Base-by-base conservation (phyloP, 768 basidiomycete genomes). In the Gyrodon lividus region DNA sequence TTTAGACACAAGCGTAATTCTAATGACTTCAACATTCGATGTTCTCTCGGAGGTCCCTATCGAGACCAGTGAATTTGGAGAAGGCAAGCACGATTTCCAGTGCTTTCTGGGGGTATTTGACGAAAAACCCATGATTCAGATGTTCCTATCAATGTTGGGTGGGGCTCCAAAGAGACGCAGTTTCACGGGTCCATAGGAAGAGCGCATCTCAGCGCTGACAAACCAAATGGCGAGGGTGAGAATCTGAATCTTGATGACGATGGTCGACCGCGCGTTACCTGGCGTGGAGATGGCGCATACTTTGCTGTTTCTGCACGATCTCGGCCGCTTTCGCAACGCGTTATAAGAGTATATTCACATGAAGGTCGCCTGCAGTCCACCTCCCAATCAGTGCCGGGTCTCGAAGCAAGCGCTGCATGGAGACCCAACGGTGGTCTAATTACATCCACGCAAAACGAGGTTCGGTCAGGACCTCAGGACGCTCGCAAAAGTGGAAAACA, bases 151-250 rank as follows among this genome's bases (percentile, higher is more conserved):
- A 92, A 95, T 60, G 92, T 98, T 52, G 97, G 97, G 14, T 99
- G 97, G 97, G 97, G 97, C 35, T 89, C 90, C 2, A 96, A 95
- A 63, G 80, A 89, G 66, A 98, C 97, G 0, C 97, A 99, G 63
- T 99, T 99, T 65, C 94, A 98, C 59, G 97, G 97, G 9, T 96
- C 94, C 0, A 74, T 92, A 4, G 96, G 97, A 16, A 98, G 98
- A 67, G 72, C 80, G 2, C 64, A 68, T 57, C 62, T 68, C 49
- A 58, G 55, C 30, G 88, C 89, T 20, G 90, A 92, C 0, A 75
- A 65, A 52, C 59, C 70, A 31, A 62, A 70, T 4, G 63, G 59
- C 28, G 72, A 80, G 17, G 78, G 79, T 19, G 71, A 75, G 7
- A 85, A 82, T 57, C 84, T 84, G 7, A 85, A 82, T 57, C 84